Percentiles rank a stretch among this genome's conserved stretches.
Conservation (phyloP, 495 filamentous ascomycete genomes). For the Podospora bellae-mahoneyi region DNA sequence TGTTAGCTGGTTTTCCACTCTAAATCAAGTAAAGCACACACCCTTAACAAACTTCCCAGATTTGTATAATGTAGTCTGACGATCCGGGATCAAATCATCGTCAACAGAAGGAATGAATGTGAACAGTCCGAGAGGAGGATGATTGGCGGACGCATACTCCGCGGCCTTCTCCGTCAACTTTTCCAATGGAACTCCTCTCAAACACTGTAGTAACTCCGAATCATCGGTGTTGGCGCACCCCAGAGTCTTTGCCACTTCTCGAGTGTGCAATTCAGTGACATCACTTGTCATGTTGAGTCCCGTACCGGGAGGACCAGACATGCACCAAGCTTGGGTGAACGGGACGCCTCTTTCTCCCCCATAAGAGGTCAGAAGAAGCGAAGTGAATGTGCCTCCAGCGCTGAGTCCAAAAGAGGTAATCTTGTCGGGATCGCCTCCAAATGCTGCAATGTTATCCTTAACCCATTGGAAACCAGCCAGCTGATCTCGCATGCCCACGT, state of each 20-base stretch:
- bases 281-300: slow-evolving; percentile 42
- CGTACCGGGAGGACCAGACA: slow-evolving; percentile 44
- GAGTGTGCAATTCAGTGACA: slow-evolving; percentile 36
- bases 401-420: slow-evolving; percentile 30
- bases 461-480: slow-evolving; percentile 32
- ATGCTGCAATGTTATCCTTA: slow-evolving; percentile 40
- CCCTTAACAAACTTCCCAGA: slow-evolving; percentile 31
- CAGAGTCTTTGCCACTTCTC: slow-evolving; percentile 28
- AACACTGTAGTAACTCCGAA: slow-evolving; percentile 31
- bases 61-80: slow-evolving; percentile 22
- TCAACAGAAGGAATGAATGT: slow-evolving; percentile 34
- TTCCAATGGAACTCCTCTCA: slow-evolving; percentile 33
- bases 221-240: slow-evolving; percentile 24
- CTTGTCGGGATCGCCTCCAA: slow-evolving; percentile 23
- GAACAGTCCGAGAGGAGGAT: slow-evolving; percentile 23
- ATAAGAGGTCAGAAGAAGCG: slow-evolving; percentile 37
- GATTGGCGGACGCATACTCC: slow-evolving; percentile 26
- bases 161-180: slow-evolving; percentile 29
- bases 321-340: slow-evolving; percentile 37
- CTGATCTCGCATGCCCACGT: slow-evolving; percentile 35
- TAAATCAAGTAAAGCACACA: not conserved
- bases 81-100: slow-evolving; percentile 31
- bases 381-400: slow-evolving; percentile 26
- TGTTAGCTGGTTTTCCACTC: not conserved
- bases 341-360: slow-evolving; percentile 33